phyloP scores from a whole-genome alignment of 306 rosid genomes.

The Cyamopsis tetragonoloba region DNA sequence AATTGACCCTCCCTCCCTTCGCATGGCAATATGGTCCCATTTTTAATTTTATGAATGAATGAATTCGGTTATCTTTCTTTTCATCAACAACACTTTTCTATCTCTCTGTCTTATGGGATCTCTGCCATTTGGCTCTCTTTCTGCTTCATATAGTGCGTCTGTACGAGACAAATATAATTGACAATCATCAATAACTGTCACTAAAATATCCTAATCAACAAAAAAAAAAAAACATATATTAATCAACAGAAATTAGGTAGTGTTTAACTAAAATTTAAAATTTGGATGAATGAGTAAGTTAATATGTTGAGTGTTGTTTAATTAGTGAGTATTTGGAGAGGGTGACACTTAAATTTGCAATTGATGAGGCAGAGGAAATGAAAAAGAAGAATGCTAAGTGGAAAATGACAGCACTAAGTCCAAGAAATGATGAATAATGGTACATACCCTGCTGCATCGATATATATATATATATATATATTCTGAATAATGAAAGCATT shows the following conservation, averaged over 20 bases:
- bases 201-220: background rate
- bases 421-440: too few species aligned
- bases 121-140: conserved; percentile 31
- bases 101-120: background rate
- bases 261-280: too few species aligned
- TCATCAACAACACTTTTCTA: background rate
- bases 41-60: too few species aligned
- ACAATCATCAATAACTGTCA: background rate
- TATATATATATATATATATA: too few species aligned
- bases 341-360: background rate
- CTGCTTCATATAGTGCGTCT: conserved; percentile 35
- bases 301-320: too few species aligned
- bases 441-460: conserved; percentile 1
- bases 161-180: background rate
- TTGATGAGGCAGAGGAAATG: background rate
- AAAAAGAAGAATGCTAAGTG: background rate
- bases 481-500: too few species aligned
- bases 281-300: too few species aligned
- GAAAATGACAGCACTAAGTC: conserved; percentile 20
- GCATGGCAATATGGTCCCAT: conserved; percentile 31
- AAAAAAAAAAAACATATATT: too few species aligned
- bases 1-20: conserved; percentile 22
- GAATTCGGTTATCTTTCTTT: conserved; percentile 8
- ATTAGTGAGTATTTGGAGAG: too few species aligned
- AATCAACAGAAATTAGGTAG: too few species aligned